These are phyloP conservation scores for Geoglossum cookeanum DNA, from an alignment of 2,329 filamentous ascomycete species.

Conservation along the genomic window DNA sequence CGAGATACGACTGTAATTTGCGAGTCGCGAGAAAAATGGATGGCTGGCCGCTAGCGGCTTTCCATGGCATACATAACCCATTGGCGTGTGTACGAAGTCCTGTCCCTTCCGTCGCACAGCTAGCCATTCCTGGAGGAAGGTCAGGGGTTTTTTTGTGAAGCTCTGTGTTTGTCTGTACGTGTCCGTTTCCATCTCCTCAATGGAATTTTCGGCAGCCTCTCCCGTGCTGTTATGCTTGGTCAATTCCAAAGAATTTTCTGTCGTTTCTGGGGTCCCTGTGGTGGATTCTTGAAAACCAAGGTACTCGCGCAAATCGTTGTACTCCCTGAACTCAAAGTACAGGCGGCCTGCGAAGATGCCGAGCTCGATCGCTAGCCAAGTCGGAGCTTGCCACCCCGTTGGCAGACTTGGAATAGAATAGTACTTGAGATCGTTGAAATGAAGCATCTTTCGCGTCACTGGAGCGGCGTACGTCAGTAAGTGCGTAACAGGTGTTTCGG, in stretches of 20 bases:
- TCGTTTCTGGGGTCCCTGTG: neutral
- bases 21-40: constrained; percentile 28
- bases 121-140: constrained; percentile 39
- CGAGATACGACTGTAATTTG: neutral
- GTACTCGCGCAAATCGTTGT: constrained; percentile 9
- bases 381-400: constrained; percentile 22
- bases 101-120: constrained; percentile 33
- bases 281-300: constrained; percentile 9
- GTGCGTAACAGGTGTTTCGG: constrained; percentile 16
- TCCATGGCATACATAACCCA: constrained; percentile 36
- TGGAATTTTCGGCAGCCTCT: neutral
- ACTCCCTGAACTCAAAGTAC: constrained; percentile 35
- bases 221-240: neutral
- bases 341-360: constrained; percentile 41
- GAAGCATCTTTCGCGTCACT: constrained; percentile 38
- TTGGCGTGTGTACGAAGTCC: constrained; percentile 38
- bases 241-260: no score
- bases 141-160: constrained; percentile 21
- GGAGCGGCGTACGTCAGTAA: constrained; percentile 41
- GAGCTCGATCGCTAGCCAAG: constrained; percentile 37
- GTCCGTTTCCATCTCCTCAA: neutral
- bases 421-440: constrained; percentile 35
- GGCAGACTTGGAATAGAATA: constrained; percentile 32
- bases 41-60: constrained; percentile 29
- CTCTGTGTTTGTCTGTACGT: neutral